Conservation (phyloP, 306 rosid genomes). For the Biancaea sappan region DNA sequence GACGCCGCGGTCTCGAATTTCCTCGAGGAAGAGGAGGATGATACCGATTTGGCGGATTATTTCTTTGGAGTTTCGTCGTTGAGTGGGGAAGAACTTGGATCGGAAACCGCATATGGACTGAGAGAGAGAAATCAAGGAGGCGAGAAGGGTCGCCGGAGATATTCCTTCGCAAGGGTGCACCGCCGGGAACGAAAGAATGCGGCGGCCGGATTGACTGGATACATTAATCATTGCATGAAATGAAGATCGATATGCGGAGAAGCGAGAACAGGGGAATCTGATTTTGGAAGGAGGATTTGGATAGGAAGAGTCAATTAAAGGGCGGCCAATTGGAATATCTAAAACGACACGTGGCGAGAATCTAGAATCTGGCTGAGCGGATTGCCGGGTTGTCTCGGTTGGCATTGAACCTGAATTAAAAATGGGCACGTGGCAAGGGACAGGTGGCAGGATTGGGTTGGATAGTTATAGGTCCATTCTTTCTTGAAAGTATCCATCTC, state of each 20-base stretch:
- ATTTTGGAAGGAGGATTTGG: too few relatives aligned
- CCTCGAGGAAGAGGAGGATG: slow-evolving; percentile 64
- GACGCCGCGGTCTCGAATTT: slow-evolving; percentile 28
- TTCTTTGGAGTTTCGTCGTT: slow-evolving; percentile 64
- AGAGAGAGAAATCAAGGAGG: slow-evolving; percentile 54
- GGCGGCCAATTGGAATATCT: too few relatives aligned
- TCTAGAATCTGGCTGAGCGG: not conserved
- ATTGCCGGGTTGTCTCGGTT: slow-evolving; percentile 26
- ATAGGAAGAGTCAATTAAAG: too few relatives aligned
- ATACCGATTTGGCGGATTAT: slow-evolving; percentile 56
- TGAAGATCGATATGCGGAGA: not conserved
- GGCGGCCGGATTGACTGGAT: slow-evolving; percentile 48
- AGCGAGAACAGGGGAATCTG: not conserved
- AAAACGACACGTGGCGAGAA: slow-evolving; percentile 52
- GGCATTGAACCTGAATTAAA: not conserved
- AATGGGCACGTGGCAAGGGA: slow-evolving; percentile 8
- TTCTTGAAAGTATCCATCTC: too few relatives aligned
- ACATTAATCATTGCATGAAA: slow-evolving; percentile 38
- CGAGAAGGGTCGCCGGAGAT: slow-evolving; percentile 54
- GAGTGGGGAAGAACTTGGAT: slow-evolving; percentile 46
- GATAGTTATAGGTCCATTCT: too few relatives aligned
- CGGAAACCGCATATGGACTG: slow-evolving; percentile 48
- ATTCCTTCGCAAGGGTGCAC: slow-evolving; percentile 68
- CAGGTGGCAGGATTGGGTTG: slow-evolving; percentile 45
- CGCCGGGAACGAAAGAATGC: slow-evolving; percentile 70